A percentile compares a stretch with the other conserved stretches of the same genome.
These are phyloP conservation scores for Juglanconis juglandina DNA, from an alignment of 2,329 filamentous ascomycete species.

Conservation along the genomic window DNA sequence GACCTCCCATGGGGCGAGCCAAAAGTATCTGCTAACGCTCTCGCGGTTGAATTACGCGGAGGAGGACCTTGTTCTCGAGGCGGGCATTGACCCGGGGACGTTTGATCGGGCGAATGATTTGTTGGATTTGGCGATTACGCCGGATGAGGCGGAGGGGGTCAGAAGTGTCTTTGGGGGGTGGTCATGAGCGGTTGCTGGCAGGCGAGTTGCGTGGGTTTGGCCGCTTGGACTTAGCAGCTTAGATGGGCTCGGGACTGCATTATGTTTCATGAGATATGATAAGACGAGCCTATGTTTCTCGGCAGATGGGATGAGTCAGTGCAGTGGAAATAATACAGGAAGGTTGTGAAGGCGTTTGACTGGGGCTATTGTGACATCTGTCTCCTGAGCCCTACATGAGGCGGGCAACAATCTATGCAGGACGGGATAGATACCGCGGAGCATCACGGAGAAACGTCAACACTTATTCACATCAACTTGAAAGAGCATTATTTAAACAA, in stretches of 20 bases:
- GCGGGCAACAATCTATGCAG: no score
- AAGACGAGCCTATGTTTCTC: background rate
- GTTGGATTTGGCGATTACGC: conserved; percentile 75
- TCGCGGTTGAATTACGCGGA: conserved; percentile 80
- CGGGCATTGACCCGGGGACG: conserved; percentile 72
- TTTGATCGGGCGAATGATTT: conserved; percentile 78
- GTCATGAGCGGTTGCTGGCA: background rate
- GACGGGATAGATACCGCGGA: no score
- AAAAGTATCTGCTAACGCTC: conserved; percentile 78
- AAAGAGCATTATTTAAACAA: no score
- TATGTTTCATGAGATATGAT: background rate
- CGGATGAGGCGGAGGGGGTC: conserved; percentile 57
- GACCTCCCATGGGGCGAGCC: conserved; percentile 66
- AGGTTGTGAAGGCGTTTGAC: background rate
- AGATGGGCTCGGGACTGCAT: background rate
- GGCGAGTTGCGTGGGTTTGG: background rate
- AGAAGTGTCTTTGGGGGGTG: conserved; percentile 34
- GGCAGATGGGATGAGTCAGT: background rate
- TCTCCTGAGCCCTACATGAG: no score
- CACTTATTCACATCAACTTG: no score
- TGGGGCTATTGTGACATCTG: no score
- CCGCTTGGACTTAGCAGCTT: background rate
- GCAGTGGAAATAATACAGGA: background rate
- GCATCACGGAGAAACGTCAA: no score
- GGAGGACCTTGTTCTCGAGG: conserved; percentile 74